Conservation (phyloP, 108 stramenopile genomes). For the Cyclotella kingstonii region DNA sequence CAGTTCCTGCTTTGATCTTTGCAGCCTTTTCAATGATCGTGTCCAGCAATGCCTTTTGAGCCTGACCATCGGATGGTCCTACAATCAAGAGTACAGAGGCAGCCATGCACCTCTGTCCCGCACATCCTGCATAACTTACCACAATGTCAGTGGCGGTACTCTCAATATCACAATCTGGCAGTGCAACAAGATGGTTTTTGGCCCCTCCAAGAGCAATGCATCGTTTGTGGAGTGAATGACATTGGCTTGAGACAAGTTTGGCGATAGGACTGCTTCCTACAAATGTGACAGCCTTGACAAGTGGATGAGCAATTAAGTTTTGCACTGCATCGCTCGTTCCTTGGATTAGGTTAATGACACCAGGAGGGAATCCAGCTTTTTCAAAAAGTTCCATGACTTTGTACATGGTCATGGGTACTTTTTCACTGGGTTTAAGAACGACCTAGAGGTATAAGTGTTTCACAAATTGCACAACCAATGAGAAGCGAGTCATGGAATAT, state of each 20-base stretch:
- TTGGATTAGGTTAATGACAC: constrained; percentile 85
- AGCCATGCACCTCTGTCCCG: constrained; percentile 93
- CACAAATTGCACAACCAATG: too few species aligned
- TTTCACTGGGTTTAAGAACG: constrained; percentile 84
- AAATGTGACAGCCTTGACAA: constrained; percentile 87
- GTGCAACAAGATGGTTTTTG: constrained; percentile 95
- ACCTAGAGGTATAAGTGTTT: constrained; percentile 67
- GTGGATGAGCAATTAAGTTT: constrained; percentile 65
- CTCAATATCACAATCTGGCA: constrained; percentile 88
- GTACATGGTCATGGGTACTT: constrained; percentile 88
- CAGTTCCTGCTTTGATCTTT: constrained; percentile 72
- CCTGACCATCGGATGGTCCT: constrained; percentile 44
- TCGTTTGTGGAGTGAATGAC: constrained; percentile 78
- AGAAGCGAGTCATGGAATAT: too few species aligned
- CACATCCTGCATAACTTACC: constrained; percentile 89
- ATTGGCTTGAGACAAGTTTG: constrained; percentile 69
- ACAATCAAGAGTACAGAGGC: constrained; percentile 91
- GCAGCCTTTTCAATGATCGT: constrained; percentile 68
- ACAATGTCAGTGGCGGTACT: constrained; percentile 86
- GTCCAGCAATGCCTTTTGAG: constrained; percentile 56
- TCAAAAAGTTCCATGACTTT: constrained; percentile 56
- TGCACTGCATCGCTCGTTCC: constrained; percentile 66
- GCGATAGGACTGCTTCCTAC: constrained; percentile 92
- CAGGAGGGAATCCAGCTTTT: constrained; percentile 81
- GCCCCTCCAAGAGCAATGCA: constrained; percentile 94